A percentile compares a stretch with the other conserved stretches of the same genome.
phyloP scores from a whole-genome alignment of 2,329 filamentous ascomycete genomes.

The Hypoxylon sp. region DNA sequence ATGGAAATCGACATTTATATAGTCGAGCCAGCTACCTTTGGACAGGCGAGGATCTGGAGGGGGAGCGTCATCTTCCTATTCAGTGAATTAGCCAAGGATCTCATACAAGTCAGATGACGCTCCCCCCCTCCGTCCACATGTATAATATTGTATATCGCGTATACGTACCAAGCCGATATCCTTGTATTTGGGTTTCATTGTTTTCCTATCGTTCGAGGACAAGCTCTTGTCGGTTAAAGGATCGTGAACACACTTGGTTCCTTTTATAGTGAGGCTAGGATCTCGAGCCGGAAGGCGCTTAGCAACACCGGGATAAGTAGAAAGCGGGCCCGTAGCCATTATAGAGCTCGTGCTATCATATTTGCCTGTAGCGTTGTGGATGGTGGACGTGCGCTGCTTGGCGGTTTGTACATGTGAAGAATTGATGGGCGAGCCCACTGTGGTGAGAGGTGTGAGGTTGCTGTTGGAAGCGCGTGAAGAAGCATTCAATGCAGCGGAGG shows the following conservation, averaged over 20 bases:
- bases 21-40: constrained; percentile 73
- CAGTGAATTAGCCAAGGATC: constrained; percentile 69
- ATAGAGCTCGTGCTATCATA: constrained; percentile 52
- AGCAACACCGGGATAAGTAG: constrained; percentile 47
- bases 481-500: constrained; percentile 57
- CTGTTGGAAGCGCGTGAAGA: constrained; percentile 57
- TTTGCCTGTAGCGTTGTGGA: constrained; percentile 60
- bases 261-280: constrained; percentile 65
- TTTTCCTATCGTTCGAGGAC: constrained; percentile 68
- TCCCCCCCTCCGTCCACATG: constrained; percentile 63
- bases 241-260: constrained; percentile 72
- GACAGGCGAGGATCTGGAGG: constrained; percentile 85
- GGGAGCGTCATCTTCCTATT: constrained; percentile 82
- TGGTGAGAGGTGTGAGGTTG: constrained; percentile 65
- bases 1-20: constrained; percentile 78
- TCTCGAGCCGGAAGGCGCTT: constrained; percentile 69
- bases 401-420: constrained; percentile 60
- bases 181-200: constrained; percentile 71
- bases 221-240: constrained; percentile 58
- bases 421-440: constrained; percentile 64
- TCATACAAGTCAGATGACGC: constrained; percentile 70
- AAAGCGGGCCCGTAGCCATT: constrained; percentile 50
- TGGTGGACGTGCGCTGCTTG: constrained; percentile 68
- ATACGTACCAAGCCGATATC: constrained; percentile 76
- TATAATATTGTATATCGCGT: constrained; percentile 50